Conservation (phyloP, 768 basidiomycete species). For the Cubamyces lactineus region DNA sequence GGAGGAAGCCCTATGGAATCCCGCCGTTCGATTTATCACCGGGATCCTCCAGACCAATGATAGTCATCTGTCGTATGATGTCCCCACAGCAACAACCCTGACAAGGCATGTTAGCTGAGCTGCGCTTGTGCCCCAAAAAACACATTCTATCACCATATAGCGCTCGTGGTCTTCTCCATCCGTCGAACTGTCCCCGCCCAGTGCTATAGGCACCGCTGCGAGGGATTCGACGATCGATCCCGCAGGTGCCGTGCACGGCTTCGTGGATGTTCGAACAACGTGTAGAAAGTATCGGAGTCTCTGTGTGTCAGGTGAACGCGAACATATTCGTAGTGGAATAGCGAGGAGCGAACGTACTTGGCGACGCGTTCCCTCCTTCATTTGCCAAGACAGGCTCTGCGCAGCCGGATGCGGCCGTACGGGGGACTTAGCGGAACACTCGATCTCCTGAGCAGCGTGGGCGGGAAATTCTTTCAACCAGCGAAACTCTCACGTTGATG, state of each 20-base stretch:
- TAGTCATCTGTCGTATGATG: neutral
- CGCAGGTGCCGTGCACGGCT: neutral
- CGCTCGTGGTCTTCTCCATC: neutral
- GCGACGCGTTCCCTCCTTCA: neutral
- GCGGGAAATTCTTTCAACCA: too few relatives aligned
- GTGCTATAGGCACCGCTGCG: neutral
- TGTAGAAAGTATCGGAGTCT: neutral
- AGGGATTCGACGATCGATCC: neutral
- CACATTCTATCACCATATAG: neutral
- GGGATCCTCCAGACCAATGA: constrained; percentile 16
- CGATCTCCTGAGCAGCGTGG: too few relatives aligned
- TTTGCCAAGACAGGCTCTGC: neutral
- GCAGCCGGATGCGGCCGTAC: too few relatives aligned
- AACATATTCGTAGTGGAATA: too few relatives aligned
- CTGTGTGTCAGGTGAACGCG: neutral
- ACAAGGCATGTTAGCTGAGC: neutral
- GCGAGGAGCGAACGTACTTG: neutral
- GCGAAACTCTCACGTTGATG: too few relatives aligned
- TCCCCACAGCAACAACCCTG: constrained; percentile 4
- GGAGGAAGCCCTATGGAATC: neutral
- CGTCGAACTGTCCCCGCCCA: neutral
- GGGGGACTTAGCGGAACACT: too few relatives aligned
- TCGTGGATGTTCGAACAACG: neutral
- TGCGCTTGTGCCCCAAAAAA: neutral
- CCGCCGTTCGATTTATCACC: constrained; percentile 4